A percentile compares a stretch with the other conserved stretches of the same genome.
These are phyloP conservation scores for Colletotrichum zoysiae DNA, from an alignment of 2,329 filamentous ascomycete genomes.

Conservation along the genomic window DNA sequence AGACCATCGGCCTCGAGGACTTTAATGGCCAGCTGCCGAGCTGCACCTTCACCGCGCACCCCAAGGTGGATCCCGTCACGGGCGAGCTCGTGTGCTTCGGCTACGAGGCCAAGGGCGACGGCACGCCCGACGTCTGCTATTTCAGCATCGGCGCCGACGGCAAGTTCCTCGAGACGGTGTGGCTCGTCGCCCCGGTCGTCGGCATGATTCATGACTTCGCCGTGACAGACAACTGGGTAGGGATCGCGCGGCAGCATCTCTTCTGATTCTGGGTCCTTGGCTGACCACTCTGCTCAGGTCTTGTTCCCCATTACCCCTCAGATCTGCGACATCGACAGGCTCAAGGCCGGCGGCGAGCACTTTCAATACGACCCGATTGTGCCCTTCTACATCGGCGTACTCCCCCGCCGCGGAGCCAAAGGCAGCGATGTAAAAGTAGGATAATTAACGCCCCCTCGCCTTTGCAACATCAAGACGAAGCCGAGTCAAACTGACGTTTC, in stretches of 20 bases:
- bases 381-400: constrained; percentile 30
- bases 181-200: constrained; percentile 52
- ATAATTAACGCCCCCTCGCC: too few species aligned
- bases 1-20: constrained; percentile 56
- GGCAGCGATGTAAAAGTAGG: constrained; percentile 29
- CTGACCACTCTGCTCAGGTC: constrained; percentile 3
- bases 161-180: constrained; percentile 48
- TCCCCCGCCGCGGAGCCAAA: constrained; percentile 30
- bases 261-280: too few species aligned
- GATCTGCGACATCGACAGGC: constrained; percentile 34
- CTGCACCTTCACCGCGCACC: constrained; percentile 58
- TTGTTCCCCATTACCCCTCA: constrained; percentile 28
- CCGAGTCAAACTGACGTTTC: neutral
- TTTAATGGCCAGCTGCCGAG: constrained; percentile 56
- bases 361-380: constrained; percentile 52
- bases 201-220: constrained; percentile 59
- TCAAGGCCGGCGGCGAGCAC: constrained; percentile 55
- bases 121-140: constrained; percentile 54
- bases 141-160: constrained; percentile 49
- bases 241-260: neutral
- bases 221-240: constrained; percentile 56
- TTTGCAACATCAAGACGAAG: neutral
- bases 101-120: constrained; percentile 57
- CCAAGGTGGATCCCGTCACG: constrained; percentile 56
- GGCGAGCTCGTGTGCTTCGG: constrained; percentile 57